phyloP scores from a whole-genome alignment of 2,329 filamentous ascomycete species.

The Thielaviopsis musarum region DNA sequence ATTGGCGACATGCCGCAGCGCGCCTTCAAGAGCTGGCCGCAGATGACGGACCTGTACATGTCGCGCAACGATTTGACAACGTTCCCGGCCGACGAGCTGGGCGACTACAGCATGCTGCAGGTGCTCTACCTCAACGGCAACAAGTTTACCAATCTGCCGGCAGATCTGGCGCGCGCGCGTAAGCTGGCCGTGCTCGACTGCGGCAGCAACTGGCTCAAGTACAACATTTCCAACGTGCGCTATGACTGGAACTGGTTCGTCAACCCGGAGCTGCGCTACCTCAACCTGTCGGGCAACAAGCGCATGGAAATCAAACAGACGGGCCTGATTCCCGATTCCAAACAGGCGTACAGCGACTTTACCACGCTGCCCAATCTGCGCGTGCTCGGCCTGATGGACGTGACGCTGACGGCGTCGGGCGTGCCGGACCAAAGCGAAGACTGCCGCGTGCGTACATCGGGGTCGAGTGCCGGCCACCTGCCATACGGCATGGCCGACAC shows the following conservation, averaged over 20 bases:
- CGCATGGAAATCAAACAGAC: conserved; percentile 74
- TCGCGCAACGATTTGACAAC: conserved; percentile 90
- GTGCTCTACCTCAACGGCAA: conserved; percentile 93
- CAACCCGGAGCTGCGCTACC: conserved; percentile 84
- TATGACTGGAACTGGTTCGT: conserved; percentile 99
- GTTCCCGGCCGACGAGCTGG: conserved; percentile 66
- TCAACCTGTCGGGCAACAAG: conserved; percentile 95
- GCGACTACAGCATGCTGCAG: conserved; percentile 69
- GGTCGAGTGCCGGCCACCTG: conserved; percentile 78
- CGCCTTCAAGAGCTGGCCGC: conserved; percentile 75
- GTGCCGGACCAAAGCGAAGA: conserved; percentile 94
- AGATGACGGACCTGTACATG: conserved; percentile 80
- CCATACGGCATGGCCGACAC: conserved; percentile 97
- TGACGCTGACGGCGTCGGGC: conserved; percentile 81
- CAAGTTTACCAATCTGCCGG: conserved; percentile 90
- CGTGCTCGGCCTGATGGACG: conserved; percentile 90
- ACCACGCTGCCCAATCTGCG: conserved; percentile 67
- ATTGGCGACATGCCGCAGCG: conserved; percentile 82
- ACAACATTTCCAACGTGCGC: conserved; percentile 97
- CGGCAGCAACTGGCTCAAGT: conserved; percentile 87
- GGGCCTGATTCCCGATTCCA: conserved; percentile 35
- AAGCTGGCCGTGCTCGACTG: conserved; percentile 86
- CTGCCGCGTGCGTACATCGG: conserved; percentile 85
- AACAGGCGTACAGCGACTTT: conserved; percentile 57
- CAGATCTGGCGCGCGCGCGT: conserved; percentile 85